These are phyloP conservation scores for Jimgerdemannia flammicorona DNA, from an alignment of 192 early-diverging fungal species.

Conservation along the genomic window DNA sequence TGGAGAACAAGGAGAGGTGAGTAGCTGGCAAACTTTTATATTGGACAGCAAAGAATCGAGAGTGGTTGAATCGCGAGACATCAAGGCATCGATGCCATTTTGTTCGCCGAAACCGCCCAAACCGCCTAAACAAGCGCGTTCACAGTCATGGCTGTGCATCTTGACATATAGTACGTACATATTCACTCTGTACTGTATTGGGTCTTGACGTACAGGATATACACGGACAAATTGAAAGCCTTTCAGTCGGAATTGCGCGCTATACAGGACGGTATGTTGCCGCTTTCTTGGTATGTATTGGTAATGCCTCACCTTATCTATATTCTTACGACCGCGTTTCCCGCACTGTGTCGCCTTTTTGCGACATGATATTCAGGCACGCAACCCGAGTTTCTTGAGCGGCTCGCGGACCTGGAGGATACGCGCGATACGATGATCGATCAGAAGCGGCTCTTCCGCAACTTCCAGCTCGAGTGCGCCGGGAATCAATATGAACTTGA, in stretches of 20 bases:
- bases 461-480: conserved; percentile 72
- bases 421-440: conserved; percentile 54
- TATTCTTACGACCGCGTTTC: neutral
- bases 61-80: neutral
- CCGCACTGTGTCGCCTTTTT: neutral
- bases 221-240: neutral
- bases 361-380: conserved; percentile 38
- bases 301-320: conserved; percentile 3
- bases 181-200: neutral
- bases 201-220: neutral
- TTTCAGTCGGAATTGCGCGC: neutral
- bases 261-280: neutral
- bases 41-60: neutral
- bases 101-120: too few species aligned
- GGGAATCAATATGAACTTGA: conserved; percentile 57
- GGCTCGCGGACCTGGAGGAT: conserved; percentile 50
- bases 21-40: conserved; percentile 21
- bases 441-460: conserved; percentile 54
- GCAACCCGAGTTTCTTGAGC: conserved; percentile 67
- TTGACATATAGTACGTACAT: too few species aligned
- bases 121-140: too few species aligned
- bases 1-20: conserved; percentile 58
- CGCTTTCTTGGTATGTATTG: neutral
- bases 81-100: too few species aligned
- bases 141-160: too few species aligned